Percentiles rank a stretch among this genome's conserved stretches.
phyloP scores from a whole-genome alignment of 169 alveolate genomes.

The Plasmodium malariae region DNA sequence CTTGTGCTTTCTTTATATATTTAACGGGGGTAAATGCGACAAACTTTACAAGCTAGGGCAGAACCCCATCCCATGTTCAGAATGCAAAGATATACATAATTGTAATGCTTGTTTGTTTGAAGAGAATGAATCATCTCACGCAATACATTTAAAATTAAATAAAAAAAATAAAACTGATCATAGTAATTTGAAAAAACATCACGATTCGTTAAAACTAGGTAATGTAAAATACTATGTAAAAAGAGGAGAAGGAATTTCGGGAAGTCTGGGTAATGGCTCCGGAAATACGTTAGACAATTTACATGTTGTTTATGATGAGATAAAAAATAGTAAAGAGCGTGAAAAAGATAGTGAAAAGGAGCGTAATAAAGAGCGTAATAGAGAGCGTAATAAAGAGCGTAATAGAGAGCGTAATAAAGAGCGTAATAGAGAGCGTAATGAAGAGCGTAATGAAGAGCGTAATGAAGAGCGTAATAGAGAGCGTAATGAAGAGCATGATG shows the following conservation, averaged over 20 bases:
- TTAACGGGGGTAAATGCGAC: conserved; percentile 4
- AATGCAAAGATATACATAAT: conserved; percentile 19
- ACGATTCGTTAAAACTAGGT: conserved; percentile 48
- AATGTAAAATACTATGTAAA: conserved; percentile 70
- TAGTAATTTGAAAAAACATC: conserved; percentile 54
- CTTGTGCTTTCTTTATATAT: conserved; percentile 9
- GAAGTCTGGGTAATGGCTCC: conserved; percentile 40
- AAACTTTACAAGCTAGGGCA: conserved; percentile 20
- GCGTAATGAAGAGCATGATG: conserved; percentile 12
- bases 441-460: conserved; percentile 7
- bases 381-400: conserved; percentile 3
- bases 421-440: neutral
- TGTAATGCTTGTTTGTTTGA: conserved; percentile 64
- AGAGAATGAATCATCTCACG: conserved; percentile 42
- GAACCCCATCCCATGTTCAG: conserved; percentile 57
- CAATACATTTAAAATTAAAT: conserved; percentile 49
- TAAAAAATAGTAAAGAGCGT: conserved; percentile 9
- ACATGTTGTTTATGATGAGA: conserved; percentile 26
- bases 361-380: neutral
- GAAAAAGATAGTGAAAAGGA: conserved; percentile 3
- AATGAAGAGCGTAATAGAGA: neutral
- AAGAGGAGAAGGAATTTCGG: conserved; percentile 63
- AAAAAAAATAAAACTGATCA: conserved; percentile 22
- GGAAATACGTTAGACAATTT: conserved; percentile 24
- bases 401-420: neutral